Evolutionary conservation across 805 yeast species (phyloP), one percentile per base, ranked within the genome.

Genomic region (Suhomyces faveliae): DNA sequence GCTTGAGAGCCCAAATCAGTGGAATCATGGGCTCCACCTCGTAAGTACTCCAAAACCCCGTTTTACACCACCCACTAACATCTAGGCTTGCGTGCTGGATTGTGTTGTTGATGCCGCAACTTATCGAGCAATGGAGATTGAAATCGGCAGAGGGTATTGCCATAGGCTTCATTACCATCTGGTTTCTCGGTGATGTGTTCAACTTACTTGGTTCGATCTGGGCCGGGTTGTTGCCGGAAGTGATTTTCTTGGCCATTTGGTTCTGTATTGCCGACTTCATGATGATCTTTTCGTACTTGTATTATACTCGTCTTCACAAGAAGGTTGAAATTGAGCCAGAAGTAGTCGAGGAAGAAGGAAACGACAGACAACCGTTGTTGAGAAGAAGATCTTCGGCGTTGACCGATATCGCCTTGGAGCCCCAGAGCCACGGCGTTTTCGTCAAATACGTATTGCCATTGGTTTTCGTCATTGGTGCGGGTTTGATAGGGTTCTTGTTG

Each of bases 91-190:
- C 92, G 0, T 84, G 92, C 62, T 87, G 91, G 90, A 76, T 87
- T 10, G 90, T 87, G 11, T 66, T 87, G 35, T 74, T 87, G 49
- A 67, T 87, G 54, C 94, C 95, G 0, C 95, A 87, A 62, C 73
- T 87, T 41, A 76, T 87, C 21, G 95, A 87, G 61, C 92, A 87
- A 66, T 87, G 90, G 90, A 67, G 87, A 46, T 66, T 82, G 46
- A 82, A 87, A 59, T 77, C 83, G 13, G 87, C 89, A 3, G 91
- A 85, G 27, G 95, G 95, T 5, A 81, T 87, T 20, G 80, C 92
- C 33, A 74, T 84, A 25, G 78, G 83, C 5, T 86, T 87, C 57
- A 74, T 87, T 21, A 54, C 77, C 9, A 77, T 83, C 45, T 87
- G 94, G 94, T 75, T 84, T 35, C 55, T 82, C 13, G 94, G 94